Percentiles rank a stretch among this genome's conserved stretches.
Conservation (phyloP, 352 stramenopile genomes). For the Phytophthora crassamura region DNA sequence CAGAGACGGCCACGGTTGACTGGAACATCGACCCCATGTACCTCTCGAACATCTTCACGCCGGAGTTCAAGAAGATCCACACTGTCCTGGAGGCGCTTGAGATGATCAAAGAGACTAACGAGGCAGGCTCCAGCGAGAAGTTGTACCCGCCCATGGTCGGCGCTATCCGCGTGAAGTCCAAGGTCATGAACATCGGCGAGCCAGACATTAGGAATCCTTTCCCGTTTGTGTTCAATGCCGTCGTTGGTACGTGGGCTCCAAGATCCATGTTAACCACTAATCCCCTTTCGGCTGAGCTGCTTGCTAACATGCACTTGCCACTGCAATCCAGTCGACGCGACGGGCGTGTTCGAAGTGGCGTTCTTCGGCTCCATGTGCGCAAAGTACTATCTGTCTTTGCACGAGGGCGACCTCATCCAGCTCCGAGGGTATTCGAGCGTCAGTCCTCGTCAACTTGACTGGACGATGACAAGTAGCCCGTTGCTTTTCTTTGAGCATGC, state of each 20-base stretch:
- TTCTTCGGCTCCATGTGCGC: slow-evolving; percentile 76
- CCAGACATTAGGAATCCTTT: slow-evolving; percentile 53
- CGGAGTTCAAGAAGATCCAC: slow-evolving; percentile 27
- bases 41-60: slow-evolving; percentile 38
- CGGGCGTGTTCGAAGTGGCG: slow-evolving; percentile 53
- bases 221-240: slow-evolving; percentile 71
- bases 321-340: slow-evolving; percentile 44
- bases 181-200: slow-evolving; percentile 54
- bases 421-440: slow-evolving; percentile 49
- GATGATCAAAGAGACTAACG: slow-evolving; percentile 19
- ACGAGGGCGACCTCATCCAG: slow-evolving; percentile 72
- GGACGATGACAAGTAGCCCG: slow-evolving; percentile 10
- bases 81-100: slow-evolving; percentile 34
- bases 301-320: slow-evolving; percentile 1
- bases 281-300: not conserved
- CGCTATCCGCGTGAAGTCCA: slow-evolving; percentile 65
- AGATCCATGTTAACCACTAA: not conserved
- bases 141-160: slow-evolving; percentile 51
- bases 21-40: slow-evolving; percentile 31
- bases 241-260: slow-evolving; percentile 45
- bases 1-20: slow-evolving; percentile 8
- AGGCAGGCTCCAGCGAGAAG: not conserved
- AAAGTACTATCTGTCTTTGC: slow-evolving; percentile 54
- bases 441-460: slow-evolving; percentile 18
- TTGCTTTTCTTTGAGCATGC: slow-evolving; percentile 46